phyloP scores from a whole-genome alignment of 164 flowering plant species.

The Litsea cubeba region DNA sequence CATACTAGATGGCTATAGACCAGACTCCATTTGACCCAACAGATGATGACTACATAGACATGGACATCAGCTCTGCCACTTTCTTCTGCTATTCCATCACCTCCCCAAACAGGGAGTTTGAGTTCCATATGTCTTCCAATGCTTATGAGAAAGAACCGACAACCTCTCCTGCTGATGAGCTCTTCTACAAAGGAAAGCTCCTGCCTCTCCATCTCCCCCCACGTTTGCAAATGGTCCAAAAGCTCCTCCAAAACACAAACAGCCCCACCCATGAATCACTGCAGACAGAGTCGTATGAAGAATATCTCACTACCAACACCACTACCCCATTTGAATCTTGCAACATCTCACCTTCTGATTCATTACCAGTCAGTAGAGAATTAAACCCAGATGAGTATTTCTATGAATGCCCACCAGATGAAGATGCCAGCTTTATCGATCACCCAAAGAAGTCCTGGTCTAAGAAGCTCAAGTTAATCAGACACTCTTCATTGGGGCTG shows the following conservation, averaged over 20 bases:
- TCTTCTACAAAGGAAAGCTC: slow-evolving; percentile 87
- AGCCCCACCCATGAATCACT: slow-evolving; percentile 10
- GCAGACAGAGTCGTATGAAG: slow-evolving; percentile 16
- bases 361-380: slow-evolving; percentile 59
- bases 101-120: slow-evolving; percentile 58
- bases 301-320: slow-evolving; percentile 13
- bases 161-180: slow-evolving; percentile 83
- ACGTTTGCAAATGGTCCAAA: slow-evolving; percentile 68
- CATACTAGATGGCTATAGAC: slow-evolving; percentile 9
- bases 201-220: slow-evolving; percentile 90
- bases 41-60: slow-evolving; percentile 84
- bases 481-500: slow-evolving; percentile 37
- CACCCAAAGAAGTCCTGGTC: slow-evolving; percentile 44
- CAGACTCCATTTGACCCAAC: slow-evolving; percentile 24
- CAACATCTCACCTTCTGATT: slow-evolving; percentile 59
- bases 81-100: slow-evolving; percentile 24
- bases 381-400: slow-evolving; percentile 58
- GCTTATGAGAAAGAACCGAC: slow-evolving; percentile 29
- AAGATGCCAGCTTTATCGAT: slow-evolving; percentile 22
- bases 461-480: slow-evolving; percentile 52
- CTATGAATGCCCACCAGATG: slow-evolving; percentile 37
- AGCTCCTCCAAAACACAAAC: slow-evolving; percentile 40
- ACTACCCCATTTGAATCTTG: slow-evolving; percentile 46
- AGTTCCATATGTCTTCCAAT: slow-evolving; percentile 64
- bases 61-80: slow-evolving; percentile 54